Conservation (phyloP, 345 rosid genomes). For the Euclidium syriacum region DNA sequence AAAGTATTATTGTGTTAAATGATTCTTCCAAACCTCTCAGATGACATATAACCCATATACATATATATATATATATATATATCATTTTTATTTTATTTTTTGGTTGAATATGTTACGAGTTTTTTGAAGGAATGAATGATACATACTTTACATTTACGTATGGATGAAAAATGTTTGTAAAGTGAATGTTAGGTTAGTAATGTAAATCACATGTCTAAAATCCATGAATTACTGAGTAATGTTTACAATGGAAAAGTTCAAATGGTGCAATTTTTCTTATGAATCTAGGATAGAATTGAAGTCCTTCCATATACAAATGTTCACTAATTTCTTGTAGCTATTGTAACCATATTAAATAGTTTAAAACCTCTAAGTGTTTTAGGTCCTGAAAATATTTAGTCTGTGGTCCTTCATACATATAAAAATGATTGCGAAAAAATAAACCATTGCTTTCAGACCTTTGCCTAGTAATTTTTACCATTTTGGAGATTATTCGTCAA, state of each 20-base stretch:
- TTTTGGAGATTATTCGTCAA: background rate
- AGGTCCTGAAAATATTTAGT: too few species aligned
- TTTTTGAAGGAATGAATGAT: background rate
- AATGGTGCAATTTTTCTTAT: background rate
- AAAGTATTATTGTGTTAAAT: too few species aligned
- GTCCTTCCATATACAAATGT: too few species aligned
- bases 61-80: background rate
- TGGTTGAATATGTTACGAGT: background rate
- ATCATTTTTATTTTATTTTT: background rate
- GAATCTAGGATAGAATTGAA: background rate
- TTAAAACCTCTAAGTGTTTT: too few species aligned
- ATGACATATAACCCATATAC: too few species aligned
- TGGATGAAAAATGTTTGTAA: background rate
- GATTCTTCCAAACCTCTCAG: too few species aligned
- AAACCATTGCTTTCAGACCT: background rate
- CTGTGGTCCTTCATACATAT: too few species aligned
- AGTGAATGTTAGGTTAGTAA: background rate
- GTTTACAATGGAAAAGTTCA: background rate
- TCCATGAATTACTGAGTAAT: too few species aligned
- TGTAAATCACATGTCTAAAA: background rate
- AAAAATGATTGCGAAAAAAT: background rate
- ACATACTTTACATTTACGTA: background rate
- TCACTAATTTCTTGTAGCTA: too few species aligned
- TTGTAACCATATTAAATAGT: too few species aligned
- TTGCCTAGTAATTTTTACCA: background rate